phyloP scores from a whole-genome alignment of 2,329 filamentous ascomycete species.

The Diaporthe eres region DNA sequence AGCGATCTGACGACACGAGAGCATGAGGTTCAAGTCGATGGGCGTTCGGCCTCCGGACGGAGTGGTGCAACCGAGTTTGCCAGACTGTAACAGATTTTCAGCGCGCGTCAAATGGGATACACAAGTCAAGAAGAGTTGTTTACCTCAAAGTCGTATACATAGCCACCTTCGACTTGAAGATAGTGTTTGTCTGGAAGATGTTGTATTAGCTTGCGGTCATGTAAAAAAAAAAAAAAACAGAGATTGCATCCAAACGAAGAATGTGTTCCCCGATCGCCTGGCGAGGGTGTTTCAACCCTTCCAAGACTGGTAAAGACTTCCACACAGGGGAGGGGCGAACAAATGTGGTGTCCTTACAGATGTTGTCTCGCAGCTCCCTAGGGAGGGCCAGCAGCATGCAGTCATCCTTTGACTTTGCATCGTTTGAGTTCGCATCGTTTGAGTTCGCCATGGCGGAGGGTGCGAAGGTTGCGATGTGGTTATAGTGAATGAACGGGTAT shows the following conservation, averaged over 20 bases:
- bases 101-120: not conserved
- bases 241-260: not conserved
- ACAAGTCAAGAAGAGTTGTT: not conserved
- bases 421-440: no score
- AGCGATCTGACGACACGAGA: conserved; percentile 11
- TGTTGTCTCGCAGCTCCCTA: conserved; percentile 1
- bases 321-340: not conserved
- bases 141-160: not conserved
- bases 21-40: not conserved
- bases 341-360: not conserved
- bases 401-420: not conserved
- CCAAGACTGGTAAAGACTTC: not conserved
- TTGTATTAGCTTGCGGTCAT: not conserved
- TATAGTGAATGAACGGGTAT: not conserved
- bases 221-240: not conserved
- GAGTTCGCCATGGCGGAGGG: conserved; percentile 1
- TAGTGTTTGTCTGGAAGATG: not conserved
- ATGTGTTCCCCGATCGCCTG: not conserved
- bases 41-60: not conserved
- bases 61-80: conserved; percentile 1
- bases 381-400: conserved; percentile 7
- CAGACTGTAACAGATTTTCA: not conserved
- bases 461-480: not conserved
- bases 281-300: not conserved
- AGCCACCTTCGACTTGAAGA: not conserved